A percentile compares a stretch with the other conserved stretches of the same genome.
phyloP scores from a whole-genome alignment of 2,329 filamentous ascomycete species.

The Daldinia eschscholtzii region DNA sequence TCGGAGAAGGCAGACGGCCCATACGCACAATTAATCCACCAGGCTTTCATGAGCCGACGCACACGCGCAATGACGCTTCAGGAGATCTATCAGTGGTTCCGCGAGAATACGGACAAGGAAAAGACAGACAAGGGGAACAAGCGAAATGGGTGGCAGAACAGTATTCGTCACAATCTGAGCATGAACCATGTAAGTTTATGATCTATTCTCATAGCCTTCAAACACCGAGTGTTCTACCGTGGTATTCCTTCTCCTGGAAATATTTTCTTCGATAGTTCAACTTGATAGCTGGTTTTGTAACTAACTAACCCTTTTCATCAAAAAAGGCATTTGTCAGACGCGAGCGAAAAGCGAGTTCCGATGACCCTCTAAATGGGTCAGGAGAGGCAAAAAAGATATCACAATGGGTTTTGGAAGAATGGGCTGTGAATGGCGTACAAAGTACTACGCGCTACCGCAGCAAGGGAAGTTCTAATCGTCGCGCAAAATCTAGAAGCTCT shows the following conservation, averaged over 20 bases:
- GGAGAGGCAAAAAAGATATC: constrained; percentile 74
- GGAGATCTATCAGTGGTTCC: constrained; percentile 93
- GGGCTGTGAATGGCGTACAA: constrained; percentile 81
- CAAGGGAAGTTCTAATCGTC: constrained; percentile 59
- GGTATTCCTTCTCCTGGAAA: not conserved
- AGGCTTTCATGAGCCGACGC: constrained; percentile 76
- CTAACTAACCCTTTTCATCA: constrained; percentile 20
- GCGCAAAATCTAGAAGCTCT: constrained; percentile 27
- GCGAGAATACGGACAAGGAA: constrained; percentile 81
- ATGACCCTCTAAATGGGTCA: constrained; percentile 52
- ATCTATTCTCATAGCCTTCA: constrained; percentile 1
- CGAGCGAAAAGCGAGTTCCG: constrained; percentile 58
- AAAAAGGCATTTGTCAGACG: constrained; percentile 59
- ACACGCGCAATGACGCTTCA: constrained; percentile 80
- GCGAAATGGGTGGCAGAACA: constrained; percentile 85
- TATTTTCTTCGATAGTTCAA: not conserved
- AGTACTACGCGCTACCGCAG: constrained; percentile 87
- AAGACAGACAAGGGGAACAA: constrained; percentile 65
- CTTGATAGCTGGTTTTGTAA: constrained; percentile 6
- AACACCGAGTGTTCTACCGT: not conserved
- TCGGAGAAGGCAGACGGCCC: constrained; percentile 65
- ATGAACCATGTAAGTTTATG: constrained; percentile 86
- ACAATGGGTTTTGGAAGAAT: constrained; percentile 81
- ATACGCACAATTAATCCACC: constrained; percentile 86
- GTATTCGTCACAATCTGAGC: constrained; percentile 92